Conservation (phyloP, 2,329 filamentous ascomycete species). For the Cercospora canescens region DNA sequence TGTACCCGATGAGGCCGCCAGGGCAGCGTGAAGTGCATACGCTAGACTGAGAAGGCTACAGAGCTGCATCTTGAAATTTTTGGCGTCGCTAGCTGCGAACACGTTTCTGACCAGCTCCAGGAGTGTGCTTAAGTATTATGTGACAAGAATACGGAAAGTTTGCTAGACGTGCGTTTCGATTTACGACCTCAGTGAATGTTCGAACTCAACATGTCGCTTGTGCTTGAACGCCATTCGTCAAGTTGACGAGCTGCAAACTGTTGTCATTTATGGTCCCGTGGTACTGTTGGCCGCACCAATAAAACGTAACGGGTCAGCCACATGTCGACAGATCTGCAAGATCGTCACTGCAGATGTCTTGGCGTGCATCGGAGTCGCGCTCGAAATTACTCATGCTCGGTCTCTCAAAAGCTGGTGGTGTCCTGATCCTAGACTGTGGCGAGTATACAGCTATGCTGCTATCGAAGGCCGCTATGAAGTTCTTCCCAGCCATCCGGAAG, state of each 20-base stretch:
- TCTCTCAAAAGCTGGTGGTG: neutral
- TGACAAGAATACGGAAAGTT: neutral
- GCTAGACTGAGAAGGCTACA: neutral
- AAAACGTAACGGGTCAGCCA: neutral
- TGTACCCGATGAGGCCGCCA: neutral
- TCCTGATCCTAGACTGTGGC: neutral
- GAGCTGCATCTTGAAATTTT: neutral
- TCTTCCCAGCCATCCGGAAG: conserved; percentile 32
- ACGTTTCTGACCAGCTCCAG: neutral
- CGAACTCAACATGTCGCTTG: neutral
- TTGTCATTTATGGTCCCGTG: neutral
- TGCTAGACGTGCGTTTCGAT: neutral
- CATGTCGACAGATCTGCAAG: neutral
- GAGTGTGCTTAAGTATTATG: neutral
- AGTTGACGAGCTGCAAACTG: neutral
- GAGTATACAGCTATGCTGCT: neutral
- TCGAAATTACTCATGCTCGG: neutral
- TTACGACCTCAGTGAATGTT: neutral
- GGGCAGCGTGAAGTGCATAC: neutral
- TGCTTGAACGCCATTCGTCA: neutral
- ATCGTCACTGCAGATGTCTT: neutral
- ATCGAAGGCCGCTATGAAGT: neutral
- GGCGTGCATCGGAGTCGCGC: neutral
- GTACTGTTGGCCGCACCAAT: neutral
- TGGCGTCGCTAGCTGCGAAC: no score